Percentiles rank a stretch among this genome's conserved stretches.
These are phyloP conservation scores for Phylloporus arenicola DNA, from an alignment of 768 basidiomycete genomes.

Conservation along the genomic window DNA sequence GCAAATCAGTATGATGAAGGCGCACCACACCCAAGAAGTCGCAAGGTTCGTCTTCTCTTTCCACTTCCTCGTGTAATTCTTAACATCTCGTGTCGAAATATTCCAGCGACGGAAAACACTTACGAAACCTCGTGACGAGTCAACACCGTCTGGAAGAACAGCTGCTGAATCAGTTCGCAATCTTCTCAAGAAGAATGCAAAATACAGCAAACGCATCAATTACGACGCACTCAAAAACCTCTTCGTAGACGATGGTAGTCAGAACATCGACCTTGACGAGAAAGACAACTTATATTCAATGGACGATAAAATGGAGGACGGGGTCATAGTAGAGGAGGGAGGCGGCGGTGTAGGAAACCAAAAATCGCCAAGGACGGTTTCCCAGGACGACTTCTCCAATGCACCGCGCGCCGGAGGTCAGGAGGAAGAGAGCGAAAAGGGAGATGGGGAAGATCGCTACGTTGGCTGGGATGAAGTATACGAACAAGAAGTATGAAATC, in stretches of 20 bases:
- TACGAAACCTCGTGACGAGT: conserved; percentile 67
- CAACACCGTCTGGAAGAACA: conserved; percentile 42
- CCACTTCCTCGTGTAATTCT: conserved; percentile 27
- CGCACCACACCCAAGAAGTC: conserved; percentile 46
- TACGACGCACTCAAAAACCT: conserved; percentile 84
- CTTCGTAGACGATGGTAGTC: conserved; percentile 45
- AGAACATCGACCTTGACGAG: conserved; percentile 32
- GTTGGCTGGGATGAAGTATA: conserved; percentile 49
- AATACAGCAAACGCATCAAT: conserved; percentile 90
- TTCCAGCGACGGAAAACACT: conserved; percentile 62
- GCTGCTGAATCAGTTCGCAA: conserved; percentile 33
- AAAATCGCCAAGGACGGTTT: conserved; percentile 31
- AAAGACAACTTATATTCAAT: conserved; percentile 50
- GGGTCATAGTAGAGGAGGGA: conserved; percentile 35
- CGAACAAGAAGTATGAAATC: conserved; percentile 59
- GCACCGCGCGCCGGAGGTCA: conserved; percentile 9
- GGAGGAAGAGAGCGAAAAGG: conserved; percentile 38
- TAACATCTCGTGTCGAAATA: conserved; percentile 5
- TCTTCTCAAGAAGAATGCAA: conserved; percentile 78
- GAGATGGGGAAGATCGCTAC: conserved; percentile 28
- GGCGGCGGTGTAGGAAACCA: conserved; percentile 32
- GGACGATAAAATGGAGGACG: conserved; percentile 44
- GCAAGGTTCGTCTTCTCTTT: conserved; percentile 66
- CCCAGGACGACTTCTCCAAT: conserved; percentile 4
- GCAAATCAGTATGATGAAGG: conserved; percentile 47